Evolutionary conservation across 2,329 filamentous ascomycete species (phyloP).

Genomic region (Fusarium pininemorale): DNA sequence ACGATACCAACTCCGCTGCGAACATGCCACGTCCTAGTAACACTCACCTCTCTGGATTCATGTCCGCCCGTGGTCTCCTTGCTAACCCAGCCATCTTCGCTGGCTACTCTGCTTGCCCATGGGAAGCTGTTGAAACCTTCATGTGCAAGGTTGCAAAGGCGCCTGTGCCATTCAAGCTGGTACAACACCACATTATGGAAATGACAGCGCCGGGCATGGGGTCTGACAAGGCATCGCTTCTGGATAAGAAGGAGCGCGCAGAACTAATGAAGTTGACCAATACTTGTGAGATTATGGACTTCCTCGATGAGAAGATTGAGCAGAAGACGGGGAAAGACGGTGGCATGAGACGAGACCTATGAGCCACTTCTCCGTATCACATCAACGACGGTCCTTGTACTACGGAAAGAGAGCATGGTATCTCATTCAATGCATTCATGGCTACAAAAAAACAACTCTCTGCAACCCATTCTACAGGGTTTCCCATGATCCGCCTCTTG

Average conservation of each 20-base stretch:
- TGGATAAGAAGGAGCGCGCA: slow-evolving; percentile 65
- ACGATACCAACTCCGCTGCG: slow-evolving; percentile 19
- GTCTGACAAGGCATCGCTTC: slow-evolving; percentile 59
- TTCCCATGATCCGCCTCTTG: slow-evolving; percentile 10
- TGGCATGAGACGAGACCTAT: slow-evolving; percentile 48
- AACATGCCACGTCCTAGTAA: slow-evolving; percentile 46
- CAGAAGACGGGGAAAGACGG: slow-evolving; percentile 45
- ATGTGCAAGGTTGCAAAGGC: slow-evolving; percentile 64
- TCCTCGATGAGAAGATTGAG: slow-evolving; percentile 62
- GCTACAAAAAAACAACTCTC: slow-evolving; percentile 21
- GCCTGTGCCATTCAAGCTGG: slow-evolving; percentile 70
- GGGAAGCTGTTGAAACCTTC: slow-evolving; percentile 70
- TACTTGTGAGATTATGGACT: slow-evolving; percentile 69
- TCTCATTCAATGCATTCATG: slow-evolving; percentile 35
- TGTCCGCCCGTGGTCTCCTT: slow-evolving; percentile 75
- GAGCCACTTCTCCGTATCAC: slow-evolving; percentile 10
- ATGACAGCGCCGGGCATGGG: slow-evolving; percentile 70
- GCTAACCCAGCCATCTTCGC: slow-evolving; percentile 74
- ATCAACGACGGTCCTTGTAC: background rate
- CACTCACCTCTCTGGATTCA: slow-evolving; percentile 68
- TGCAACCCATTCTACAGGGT: slow-evolving; percentile 13
- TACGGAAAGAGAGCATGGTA: slow-evolving; percentile 30
- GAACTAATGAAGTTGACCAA: slow-evolving; percentile 59
- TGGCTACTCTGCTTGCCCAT: slow-evolving; percentile 64
- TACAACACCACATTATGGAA: slow-evolving; percentile 72